Evolutionary conservation across 1,284 basidiomycete species (phyloP).

Genomic region (Gymnopus androsaceus): DNA sequence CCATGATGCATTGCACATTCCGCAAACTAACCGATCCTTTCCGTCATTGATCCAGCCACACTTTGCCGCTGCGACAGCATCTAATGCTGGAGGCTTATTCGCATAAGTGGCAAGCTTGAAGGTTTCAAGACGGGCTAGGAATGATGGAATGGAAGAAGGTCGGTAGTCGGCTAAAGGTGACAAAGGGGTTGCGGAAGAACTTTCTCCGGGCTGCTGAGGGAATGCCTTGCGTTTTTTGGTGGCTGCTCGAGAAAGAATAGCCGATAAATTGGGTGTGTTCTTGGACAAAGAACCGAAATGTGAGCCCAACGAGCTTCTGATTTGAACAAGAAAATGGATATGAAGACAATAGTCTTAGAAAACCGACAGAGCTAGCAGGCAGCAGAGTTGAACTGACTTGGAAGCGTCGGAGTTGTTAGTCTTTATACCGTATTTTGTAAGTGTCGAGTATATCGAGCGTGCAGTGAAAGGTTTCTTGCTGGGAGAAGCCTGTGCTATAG

Average conservation of each 20-base stretch:
- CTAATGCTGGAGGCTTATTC: slow-evolving; percentile 70
- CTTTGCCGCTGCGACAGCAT: slow-evolving; percentile 75
- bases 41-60: slow-evolving; percentile 80
- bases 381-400: slow-evolving; percentile 29
- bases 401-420: slow-evolving; percentile 48
- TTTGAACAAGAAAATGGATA: neutral
- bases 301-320: slow-evolving; percentile 7
- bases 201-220: slow-evolving; percentile 36
- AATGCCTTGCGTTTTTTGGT: slow-evolving; percentile 54
- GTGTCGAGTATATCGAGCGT: slow-evolving; percentile 69
- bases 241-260: slow-evolving; percentile 65
- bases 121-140: slow-evolving; percentile 70
- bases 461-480: slow-evolving; percentile 54
- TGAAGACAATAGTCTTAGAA: slow-evolving; percentile 4
- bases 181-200: slow-evolving; percentile 30
- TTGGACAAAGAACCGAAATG: slow-evolving; percentile 42
- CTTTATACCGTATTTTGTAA: slow-evolving; percentile 73
- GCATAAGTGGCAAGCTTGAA: slow-evolving; percentile 78
- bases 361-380: slow-evolving; percentile 19
- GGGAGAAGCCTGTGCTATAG: slow-evolving; percentile 41
- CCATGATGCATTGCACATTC: slow-evolving; percentile 71
- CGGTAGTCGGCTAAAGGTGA: slow-evolving; percentile 63
- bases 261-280: slow-evolving; percentile 65
- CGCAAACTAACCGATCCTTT: slow-evolving; percentile 73
- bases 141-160: slow-evolving; percentile 71